Evolutionary conservation across 495 filamentous ascomycete species (phyloP).

Genomic region (Schizothecium vesticola): DNA sequence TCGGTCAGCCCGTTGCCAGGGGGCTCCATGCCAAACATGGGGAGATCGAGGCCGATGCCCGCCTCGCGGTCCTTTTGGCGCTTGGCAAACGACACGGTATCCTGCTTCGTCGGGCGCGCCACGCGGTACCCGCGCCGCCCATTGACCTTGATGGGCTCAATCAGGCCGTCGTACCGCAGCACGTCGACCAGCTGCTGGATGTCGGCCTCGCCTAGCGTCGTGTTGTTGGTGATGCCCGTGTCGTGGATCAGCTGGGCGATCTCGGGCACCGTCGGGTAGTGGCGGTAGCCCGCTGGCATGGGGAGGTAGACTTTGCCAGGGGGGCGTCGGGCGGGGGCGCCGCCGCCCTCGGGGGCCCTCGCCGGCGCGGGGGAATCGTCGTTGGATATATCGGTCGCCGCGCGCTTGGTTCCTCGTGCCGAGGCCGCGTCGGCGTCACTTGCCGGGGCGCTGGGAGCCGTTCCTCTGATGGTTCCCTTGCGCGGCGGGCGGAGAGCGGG

Average conservation of each 20-base stretch:
- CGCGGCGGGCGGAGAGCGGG: conserved; percentile 29
- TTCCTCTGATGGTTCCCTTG: conserved; percentile 39
- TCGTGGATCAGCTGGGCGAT: conserved; percentile 67
- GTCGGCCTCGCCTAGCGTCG: conserved; percentile 59
- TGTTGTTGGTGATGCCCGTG: conserved; percentile 58
- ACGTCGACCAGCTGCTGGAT: conserved; percentile 78
- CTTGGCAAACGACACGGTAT: conserved; percentile 28
- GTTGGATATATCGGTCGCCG: conserved; percentile 40
- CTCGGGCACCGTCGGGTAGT: conserved; percentile 69
- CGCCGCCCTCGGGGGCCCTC: conserved; percentile 25
- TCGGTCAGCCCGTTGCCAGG: conserved; percentile 66
- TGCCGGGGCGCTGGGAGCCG: conserved; percentile 7
- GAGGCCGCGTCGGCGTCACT: conserved; percentile 6
- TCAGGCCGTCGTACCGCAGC: conserved; percentile 75
- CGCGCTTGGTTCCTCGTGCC: conserved; percentile 37
- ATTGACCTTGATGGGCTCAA: conserved; percentile 51
- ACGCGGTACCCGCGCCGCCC: conserved; percentile 44
- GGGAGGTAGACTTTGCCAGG: conserved; percentile 47
- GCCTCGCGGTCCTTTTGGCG: conserved; percentile 39
- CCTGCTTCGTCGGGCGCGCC: conserved; percentile 40
- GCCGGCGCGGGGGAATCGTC: conserved; percentile 24
- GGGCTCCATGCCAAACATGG: conserved; percentile 33
- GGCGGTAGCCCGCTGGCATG: conserved; percentile 60
- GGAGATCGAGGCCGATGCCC: conserved; percentile 23
- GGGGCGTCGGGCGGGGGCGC: conserved; percentile 17